Percentiles rank a stretch among this genome's conserved stretches.
phyloP scores from a whole-genome alignment of 148 eudicot species.

The Dysphania ambrosioides region DNA sequence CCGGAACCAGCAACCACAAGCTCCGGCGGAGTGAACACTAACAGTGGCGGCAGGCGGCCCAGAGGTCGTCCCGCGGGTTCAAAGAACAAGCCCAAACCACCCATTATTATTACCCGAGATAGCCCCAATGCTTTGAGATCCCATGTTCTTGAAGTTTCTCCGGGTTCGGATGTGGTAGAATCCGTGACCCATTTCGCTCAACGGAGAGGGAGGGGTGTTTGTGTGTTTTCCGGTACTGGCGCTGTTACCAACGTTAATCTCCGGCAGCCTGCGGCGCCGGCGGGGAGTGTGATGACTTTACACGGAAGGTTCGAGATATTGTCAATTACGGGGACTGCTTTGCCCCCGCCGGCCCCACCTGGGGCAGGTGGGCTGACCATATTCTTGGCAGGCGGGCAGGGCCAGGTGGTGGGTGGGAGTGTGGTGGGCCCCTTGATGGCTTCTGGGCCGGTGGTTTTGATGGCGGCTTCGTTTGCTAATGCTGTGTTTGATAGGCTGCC shows the following conservation, averaged over 20 bases:
- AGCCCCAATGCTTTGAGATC: conserved; percentile 43
- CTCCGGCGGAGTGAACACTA: conserved; percentile 17
- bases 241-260: conserved; percentile 37
- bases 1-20: conserved; percentile 20
- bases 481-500: conserved; percentile 69
- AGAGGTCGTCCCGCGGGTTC: conserved; percentile 41
- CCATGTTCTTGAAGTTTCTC: conserved; percentile 35
- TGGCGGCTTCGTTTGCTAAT: conserved; percentile 68
- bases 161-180: conserved; percentile 34
- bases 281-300: conserved; percentile 32
- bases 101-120: conserved; percentile 40
- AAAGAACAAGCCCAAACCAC: conserved; percentile 43
- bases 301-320: conserved; percentile 43
- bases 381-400: conserved; percentile 59
- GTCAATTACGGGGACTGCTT: conserved; percentile 36
- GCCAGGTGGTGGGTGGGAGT: conserved; percentile 68
- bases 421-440: conserved; percentile 58
- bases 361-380: conserved; percentile 56
- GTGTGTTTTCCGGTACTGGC: conserved; percentile 37
- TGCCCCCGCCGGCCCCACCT: conserved; percentile 54
- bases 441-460: conserved; percentile 55
- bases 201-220: conserved; percentile 37
- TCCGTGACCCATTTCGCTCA: conserved; percentile 34
- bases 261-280: conserved; percentile 31
- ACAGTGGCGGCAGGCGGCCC: conserved; percentile 23